Evolutionary conservation across 257 asterid species (phyloP).

Genomic region (Mentha longifolia): DNA sequence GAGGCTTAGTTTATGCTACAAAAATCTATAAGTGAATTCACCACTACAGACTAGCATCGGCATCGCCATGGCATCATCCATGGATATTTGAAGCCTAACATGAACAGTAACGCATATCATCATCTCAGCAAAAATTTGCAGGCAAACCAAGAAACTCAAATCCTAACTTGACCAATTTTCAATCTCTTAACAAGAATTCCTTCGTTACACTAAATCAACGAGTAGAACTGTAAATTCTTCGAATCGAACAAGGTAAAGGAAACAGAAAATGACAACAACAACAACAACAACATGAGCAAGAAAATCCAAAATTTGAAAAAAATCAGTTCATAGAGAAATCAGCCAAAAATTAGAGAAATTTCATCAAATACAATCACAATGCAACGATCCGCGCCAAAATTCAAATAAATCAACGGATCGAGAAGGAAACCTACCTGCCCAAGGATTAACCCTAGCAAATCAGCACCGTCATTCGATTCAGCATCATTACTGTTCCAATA

Average conservation of each 20-base stretch:
- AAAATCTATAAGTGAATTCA: neutral
- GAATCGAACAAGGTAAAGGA: neutral
- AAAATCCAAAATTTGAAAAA: neutral
- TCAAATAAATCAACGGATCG: neutral
- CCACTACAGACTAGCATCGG: neutral
- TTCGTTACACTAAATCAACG: neutral
- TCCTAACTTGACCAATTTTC: neutral
- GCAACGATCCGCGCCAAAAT: neutral
- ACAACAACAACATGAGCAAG: no score
- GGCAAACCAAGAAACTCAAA: neutral
- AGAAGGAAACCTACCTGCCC: constrained; percentile 36
- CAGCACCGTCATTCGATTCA: constrained; percentile 41
- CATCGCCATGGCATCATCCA: neutral
- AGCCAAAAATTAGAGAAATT: neutral
- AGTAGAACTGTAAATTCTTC: neutral
- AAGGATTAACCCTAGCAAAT: constrained; percentile 42
- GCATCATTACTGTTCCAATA: constrained; percentile 39
- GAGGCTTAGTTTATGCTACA: neutral
- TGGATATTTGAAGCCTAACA: no score
- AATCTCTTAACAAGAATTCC: neutral
- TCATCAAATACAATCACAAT: neutral
- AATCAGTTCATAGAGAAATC: neutral
- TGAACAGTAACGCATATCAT: neutral
- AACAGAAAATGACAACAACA: neutral
- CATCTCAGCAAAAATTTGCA: neutral